Evolutionary conservation across 2,329 filamentous ascomycete genomes (phyloP).

Genomic region (Clarireedia monteithiana): DNA sequence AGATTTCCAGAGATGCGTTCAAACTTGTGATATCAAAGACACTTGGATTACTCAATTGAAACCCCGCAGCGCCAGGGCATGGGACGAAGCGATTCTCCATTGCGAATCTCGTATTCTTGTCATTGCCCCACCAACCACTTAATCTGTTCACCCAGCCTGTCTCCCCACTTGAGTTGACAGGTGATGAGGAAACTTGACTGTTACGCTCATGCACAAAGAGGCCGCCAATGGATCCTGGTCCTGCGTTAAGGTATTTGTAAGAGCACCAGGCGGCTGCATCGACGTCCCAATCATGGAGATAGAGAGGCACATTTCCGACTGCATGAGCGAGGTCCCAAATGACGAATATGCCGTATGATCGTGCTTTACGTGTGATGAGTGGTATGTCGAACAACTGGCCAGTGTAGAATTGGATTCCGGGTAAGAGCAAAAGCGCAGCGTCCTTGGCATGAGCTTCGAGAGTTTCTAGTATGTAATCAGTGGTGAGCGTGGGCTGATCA

Average conservation of each 20-base stretch:
- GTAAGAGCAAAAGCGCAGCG: slow-evolving; percentile 65
- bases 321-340: slow-evolving; percentile 80
- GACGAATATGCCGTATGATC: slow-evolving; percentile 56
- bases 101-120: slow-evolving; percentile 60
- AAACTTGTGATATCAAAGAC: slow-evolving; percentile 67
- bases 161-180: slow-evolving; percentile 18
- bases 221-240: slow-evolving; percentile 66
- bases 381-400: slow-evolving; percentile 71
- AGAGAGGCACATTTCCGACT: slow-evolving; percentile 65
- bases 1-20: slow-evolving; percentile 62
- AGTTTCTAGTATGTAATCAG: slow-evolving; percentile 55
- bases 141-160: slow-evolving; percentile 45
- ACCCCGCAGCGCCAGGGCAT: slow-evolving; percentile 65
- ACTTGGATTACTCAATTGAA: slow-evolving; percentile 69
- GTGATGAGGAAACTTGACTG: slow-evolving; percentile 14
- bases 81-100: slow-evolving; percentile 71
- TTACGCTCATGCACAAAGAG: slow-evolving; percentile 61
- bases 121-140: slow-evolving; percentile 76
- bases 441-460: slow-evolving; percentile 59
- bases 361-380: slow-evolving; percentile 64
- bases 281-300: slow-evolving; percentile 69
- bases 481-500: slow-evolving; percentile 49
- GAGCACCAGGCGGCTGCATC: slow-evolving; percentile 75
- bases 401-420: slow-evolving; percentile 74
- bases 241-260: slow-evolving; percentile 77